Base-by-base conservation (phyloP, 257 asterid species). In the Asclepias syriaca region DNA sequence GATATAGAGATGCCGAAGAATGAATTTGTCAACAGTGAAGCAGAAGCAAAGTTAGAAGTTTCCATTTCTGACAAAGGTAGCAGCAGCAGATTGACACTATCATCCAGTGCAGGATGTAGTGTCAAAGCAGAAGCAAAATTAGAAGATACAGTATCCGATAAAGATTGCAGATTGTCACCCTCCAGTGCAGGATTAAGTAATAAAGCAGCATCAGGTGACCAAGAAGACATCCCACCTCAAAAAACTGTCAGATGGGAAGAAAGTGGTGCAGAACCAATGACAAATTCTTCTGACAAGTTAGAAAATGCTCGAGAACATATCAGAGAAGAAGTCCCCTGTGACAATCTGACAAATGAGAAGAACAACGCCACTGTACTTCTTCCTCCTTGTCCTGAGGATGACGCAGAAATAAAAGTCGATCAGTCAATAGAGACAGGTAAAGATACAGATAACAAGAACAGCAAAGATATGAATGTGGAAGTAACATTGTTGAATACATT, bases 261-360 rank as follows among this genome's bases (percentile, higher is more conserved):
- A 34, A 72, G 54, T 73, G 89, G 80, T n/a, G 76, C 77, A 75
- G 89, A 85, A 64, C 65, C 67, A 22, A 80, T 75, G 19, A 79
- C 76, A 71, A 72, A 79, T 67, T 54, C 75, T 18, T 65, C 78
- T 21, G 75, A 64, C 22, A 56, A 37, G 64, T 73, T 54, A 16
- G 86, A 86, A 71, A 75, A 39, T 50, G 34, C 12, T 16, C 54
- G 69, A 11, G 72, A 37, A 48, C 56, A 54, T 24, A 53, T 72
- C 56, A 75, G 61, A 61, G 39, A 34, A 34, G 39, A 34, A 34
- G 74, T 60, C 18, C 57, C 69, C 69, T 21, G 13, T 43, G 82
- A 69, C 64, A 50, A 40, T 27, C 21, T 18, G 3, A 55, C 74
- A 32, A 65, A 68, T 61, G 79, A 75, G 74, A 75, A 75, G 74